A percentile compares a stretch with the other conserved stretches of the same genome.
These are phyloP conservation scores for Penicillium sp. DNA, from an alignment of 2,329 filamentous ascomycete species.

Conservation along the genomic window DNA sequence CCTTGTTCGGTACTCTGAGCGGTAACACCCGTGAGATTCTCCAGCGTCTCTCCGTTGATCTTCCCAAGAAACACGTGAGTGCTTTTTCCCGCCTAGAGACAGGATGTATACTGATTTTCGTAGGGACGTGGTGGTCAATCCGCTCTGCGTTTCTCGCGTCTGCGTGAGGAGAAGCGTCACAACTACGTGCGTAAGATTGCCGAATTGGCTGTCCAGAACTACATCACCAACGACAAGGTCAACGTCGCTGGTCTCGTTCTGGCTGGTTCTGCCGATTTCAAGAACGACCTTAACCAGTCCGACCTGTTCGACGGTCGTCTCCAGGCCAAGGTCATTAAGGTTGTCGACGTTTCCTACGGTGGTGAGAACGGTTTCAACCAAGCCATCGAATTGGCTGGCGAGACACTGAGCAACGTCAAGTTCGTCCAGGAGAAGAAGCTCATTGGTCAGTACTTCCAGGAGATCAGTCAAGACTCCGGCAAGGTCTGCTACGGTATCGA, in stretches of 20 bases:
- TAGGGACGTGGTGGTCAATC: slow-evolving; percentile 97
- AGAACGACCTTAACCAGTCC: slow-evolving; percentile 96
- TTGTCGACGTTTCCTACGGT: slow-evolving; percentile 97
- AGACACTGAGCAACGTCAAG: slow-evolving; percentile 98
- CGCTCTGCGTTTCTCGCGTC: slow-evolving; percentile 97
- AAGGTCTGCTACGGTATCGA: slow-evolving; percentile 98
- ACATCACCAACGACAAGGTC: slow-evolving; percentile 97
- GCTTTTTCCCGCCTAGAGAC: background rate
- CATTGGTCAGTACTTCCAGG: slow-evolving; percentile 98
- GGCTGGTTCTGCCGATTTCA: slow-evolving; percentile 98
- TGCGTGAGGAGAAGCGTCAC: slow-evolving; percentile 98
- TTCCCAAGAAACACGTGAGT: slow-evolving; percentile 89
- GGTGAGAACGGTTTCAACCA: slow-evolving; percentile 99
- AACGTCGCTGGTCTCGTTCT: slow-evolving; percentile 95
- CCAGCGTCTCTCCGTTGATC: slow-evolving; percentile 97
- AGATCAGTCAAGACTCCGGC: slow-evolving; percentile 96
- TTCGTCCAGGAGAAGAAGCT: slow-evolving; percentile 99
- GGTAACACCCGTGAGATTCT: slow-evolving; percentile 96
- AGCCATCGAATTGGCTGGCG: slow-evolving; percentile 90
- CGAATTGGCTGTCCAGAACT: slow-evolving; percentile 97
- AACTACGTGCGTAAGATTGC: slow-evolving; percentile 99
- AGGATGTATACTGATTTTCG: background rate
- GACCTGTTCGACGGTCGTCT: slow-evolving; percentile 96
- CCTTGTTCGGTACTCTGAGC: slow-evolving; percentile 92
- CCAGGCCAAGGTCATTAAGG: slow-evolving; percentile 95